Percentiles rank a stretch among this genome's conserved stretches.
Evolutionary conservation across 2,329 filamentous ascomycete genomes (phyloP).

Genomic region (Magnaporthiopsis incrustans): DNA sequence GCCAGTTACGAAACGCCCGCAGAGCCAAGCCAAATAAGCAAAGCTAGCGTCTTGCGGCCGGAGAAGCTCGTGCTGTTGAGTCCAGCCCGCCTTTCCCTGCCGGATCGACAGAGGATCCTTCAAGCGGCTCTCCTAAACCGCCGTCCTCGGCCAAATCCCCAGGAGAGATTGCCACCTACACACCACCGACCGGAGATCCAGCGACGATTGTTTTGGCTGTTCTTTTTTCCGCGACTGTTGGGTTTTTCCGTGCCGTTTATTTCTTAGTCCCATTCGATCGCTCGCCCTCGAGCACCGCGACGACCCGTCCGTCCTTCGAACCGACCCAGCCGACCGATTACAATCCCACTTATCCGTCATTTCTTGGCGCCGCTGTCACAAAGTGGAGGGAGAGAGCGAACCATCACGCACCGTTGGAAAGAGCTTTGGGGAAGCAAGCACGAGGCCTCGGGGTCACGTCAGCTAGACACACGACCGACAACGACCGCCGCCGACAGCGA

Average conservation of each 20-base stretch:
- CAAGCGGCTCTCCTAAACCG: background rate
- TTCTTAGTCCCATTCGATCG: background rate
- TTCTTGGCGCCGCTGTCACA: background rate
- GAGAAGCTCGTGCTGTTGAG: background rate
- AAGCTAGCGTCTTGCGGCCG: background rate
- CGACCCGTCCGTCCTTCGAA: background rate
- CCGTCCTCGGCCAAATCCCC: background rate
- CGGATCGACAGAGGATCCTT: background rate
- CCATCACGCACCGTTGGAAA: background rate
- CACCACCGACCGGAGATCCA: too few species aligned
- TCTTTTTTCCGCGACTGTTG: background rate
- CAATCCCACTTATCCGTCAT: background rate
- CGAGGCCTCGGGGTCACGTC: background rate
- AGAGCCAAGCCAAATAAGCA: background rate
- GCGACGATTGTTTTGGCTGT: too few species aligned
- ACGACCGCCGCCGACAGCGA: background rate
- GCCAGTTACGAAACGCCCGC: background rate
- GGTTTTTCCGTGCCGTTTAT: background rate
- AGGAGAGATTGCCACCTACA: background rate
- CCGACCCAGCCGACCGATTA: background rate
- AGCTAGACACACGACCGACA: background rate
- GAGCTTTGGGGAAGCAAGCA: background rate
- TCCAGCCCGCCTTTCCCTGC: background rate
- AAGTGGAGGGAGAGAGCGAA: background rate
- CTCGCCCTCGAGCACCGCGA: background rate